Evolutionary conservation across 768 basidiomycete species (phyloP).

Genomic region (Tylopilus felleus): DNA sequence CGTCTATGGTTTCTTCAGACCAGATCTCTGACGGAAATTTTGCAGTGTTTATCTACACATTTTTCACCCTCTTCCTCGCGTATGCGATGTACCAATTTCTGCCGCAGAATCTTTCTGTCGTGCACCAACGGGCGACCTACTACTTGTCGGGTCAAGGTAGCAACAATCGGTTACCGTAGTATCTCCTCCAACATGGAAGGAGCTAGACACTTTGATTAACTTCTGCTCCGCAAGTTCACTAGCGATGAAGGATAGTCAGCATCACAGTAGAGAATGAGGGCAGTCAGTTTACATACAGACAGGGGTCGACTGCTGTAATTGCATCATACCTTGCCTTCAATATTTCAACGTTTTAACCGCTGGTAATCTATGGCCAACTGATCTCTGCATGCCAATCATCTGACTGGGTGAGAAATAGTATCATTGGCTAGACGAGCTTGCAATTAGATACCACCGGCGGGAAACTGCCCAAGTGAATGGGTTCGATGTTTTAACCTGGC

Average conservation of each 20-base stretch:
- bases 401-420: too few species aligned
- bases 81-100: conserved; percentile 55
- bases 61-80: conserved; percentile 44
- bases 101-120: conserved; percentile 51
- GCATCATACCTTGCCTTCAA: neutral
- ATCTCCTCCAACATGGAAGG: conserved; percentile 27
- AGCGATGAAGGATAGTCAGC: conserved; percentile 12
- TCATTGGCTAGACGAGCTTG: too few species aligned
- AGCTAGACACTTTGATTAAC: conserved; percentile 20
- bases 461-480: too few species aligned
- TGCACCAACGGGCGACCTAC: conserved; percentile 55
- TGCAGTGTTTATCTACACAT: conserved; percentile 42
- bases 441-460: too few species aligned
- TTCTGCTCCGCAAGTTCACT: neutral
- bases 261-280: neutral
- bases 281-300: neutral
- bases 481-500: too few species aligned
- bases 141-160: conserved; percentile 59
- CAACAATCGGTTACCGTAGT: conserved; percentile 31
- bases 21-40: conserved; percentile 1
- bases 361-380: too few species aligned
- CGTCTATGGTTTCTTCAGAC: neutral
- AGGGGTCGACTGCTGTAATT: neutral
- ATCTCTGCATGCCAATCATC: too few species aligned
- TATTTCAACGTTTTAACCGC: too few species aligned